Conservation (phyloP, 2,329 filamentous ascomycete genomes). For the Leptographium wingfieldii region DNA sequence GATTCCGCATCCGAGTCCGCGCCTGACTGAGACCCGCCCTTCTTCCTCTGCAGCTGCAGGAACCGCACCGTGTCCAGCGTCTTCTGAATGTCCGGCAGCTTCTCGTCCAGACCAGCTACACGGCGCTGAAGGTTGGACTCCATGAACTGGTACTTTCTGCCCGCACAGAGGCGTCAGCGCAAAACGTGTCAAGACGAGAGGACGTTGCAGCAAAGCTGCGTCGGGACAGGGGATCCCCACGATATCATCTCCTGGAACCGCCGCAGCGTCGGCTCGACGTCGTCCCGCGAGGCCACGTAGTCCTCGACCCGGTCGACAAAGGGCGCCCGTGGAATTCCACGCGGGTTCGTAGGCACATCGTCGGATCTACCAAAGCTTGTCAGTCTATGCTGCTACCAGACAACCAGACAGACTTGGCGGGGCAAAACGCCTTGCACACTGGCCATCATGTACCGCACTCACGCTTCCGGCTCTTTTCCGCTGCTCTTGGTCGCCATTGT, state of each 20-base stretch:
- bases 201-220: neutral
- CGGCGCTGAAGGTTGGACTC: constrained; percentile 83
- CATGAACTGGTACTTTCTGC: constrained; percentile 99
- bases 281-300: constrained; percentile 64
- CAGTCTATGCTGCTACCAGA: neutral
- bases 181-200: neutral
- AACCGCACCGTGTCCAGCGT: constrained; percentile 87
- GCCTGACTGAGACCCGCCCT: neutral
- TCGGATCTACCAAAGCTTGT: constrained; percentile 13
- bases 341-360: constrained; percentile 56
- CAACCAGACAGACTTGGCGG: neutral
- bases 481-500: constrained; percentile 10
- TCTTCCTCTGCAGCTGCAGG: constrained; percentile 36
- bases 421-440: neutral
- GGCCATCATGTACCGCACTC: constrained; percentile 5
- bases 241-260: constrained; percentile 91
- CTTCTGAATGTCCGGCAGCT: constrained; percentile 95
- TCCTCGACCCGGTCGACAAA: constrained; percentile 85
- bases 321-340: constrained; percentile 71
- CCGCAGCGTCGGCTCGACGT: constrained; percentile 69
- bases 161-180: neutral
- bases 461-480: constrained; percentile 27
- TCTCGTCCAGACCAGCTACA: constrained; percentile 71
- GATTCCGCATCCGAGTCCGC: constrained; percentile 3
- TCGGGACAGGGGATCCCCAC: constrained; percentile 32